Conservation (phyloP, 1,139 yeast species). For the Casaregolazyma lundiana region DNA sequence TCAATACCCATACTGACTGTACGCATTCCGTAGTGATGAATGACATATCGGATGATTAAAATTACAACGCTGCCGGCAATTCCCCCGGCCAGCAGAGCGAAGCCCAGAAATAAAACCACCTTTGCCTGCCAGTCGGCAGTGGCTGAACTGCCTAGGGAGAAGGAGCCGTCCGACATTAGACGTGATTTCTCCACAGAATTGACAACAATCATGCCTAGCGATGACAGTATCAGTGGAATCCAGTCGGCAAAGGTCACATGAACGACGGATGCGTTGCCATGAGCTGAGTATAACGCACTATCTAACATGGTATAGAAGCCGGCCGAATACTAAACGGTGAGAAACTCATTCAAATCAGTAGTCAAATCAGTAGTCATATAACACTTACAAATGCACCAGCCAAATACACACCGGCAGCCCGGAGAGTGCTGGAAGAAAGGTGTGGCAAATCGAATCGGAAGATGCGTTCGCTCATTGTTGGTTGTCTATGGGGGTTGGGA, state of each 20-base stretch:
- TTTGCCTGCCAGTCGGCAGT: constrained; percentile 91
- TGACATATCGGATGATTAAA: constrained; percentile 73
- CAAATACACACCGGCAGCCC: constrained; percentile 70
- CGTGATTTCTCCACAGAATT: constrained; percentile 86
- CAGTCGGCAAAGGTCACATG: constrained; percentile 94
- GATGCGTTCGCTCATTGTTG: constrained; percentile 5
- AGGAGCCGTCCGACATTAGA: constrained; percentile 50
- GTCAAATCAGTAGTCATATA: background rate
- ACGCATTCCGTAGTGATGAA: constrained; percentile 76
- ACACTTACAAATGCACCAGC: constrained; percentile 55
- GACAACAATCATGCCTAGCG: constrained; percentile 86
- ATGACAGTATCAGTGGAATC: constrained; percentile 87
- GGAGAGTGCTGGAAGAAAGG: constrained; percentile 55
- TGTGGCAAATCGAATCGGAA: constrained; percentile 30
- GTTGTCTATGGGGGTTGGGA: background rate
- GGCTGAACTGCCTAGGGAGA: constrained; percentile 41
- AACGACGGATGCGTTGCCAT: constrained; percentile 77
- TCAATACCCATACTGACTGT: constrained; percentile 93
- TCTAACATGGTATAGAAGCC: constrained; percentile 91
- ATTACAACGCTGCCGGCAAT: constrained; percentile 89
- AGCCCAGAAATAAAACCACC: constrained; percentile 83
- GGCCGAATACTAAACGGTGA: constrained; percentile 51
- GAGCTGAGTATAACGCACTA: constrained; percentile 79
- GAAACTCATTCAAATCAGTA: background rate
- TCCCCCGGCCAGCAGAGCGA: constrained; percentile 90